Conservation (phyloP, 345 rosid genomes). For the Eucalyptus urophylla region DNA sequence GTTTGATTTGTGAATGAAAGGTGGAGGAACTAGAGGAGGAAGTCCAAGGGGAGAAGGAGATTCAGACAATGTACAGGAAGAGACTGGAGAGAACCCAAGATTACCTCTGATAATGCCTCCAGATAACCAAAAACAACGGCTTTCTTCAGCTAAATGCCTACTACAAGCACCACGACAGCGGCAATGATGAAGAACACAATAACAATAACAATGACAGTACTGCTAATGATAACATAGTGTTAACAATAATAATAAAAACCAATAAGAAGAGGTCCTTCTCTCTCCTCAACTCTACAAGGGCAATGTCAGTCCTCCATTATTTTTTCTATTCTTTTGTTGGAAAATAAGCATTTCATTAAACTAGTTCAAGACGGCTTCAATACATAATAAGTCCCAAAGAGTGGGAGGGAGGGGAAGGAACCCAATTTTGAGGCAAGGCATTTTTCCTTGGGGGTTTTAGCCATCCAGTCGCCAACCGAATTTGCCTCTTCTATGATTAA, state of each 20-base stretch:
- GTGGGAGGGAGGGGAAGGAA: no score
- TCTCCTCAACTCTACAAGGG: background rate
- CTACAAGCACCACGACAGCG: background rate
- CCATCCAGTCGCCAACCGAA: no score
- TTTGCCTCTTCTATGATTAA: background rate
- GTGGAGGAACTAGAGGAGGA: conserved; percentile 21
- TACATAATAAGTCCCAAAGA: no score
- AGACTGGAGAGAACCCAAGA: conserved; percentile 42
- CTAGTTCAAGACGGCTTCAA: no score
- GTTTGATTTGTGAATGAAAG: background rate
- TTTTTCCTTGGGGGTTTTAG: no score
- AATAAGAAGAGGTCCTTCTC: background rate
- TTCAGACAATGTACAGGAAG: conserved; percentile 17
- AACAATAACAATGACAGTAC: background rate
- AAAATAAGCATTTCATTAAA: no score
- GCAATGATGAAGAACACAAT: background rate
- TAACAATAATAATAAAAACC: background rate
- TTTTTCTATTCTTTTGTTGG: no score
- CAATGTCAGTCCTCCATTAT: background rate
- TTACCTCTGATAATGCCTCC: conserved; percentile 35
- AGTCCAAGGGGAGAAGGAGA: conserved; percentile 26
- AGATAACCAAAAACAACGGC: conserved; percentile 37
- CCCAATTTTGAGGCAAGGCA: no score
- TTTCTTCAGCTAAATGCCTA: conserved; percentile 20
- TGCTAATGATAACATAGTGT: background rate